Conservation (phyloP, 345 rosid species). For the Citrus hindsii region DNA sequence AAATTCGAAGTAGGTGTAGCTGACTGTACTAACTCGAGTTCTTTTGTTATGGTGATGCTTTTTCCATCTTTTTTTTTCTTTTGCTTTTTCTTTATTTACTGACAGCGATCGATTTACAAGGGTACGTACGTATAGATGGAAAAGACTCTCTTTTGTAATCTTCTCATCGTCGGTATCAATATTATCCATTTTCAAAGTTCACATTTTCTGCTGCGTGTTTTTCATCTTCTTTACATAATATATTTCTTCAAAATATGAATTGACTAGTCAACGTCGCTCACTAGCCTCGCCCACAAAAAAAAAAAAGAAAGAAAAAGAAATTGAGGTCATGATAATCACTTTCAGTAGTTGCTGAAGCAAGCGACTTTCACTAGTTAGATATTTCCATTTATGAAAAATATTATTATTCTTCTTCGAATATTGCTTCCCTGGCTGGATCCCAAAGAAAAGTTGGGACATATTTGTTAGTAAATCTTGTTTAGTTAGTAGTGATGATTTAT, state of each 20-base stretch:
- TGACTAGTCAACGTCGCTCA: background rate
- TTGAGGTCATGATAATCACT: background rate
- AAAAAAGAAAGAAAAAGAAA: too few species aligned
- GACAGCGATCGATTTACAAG: conserved; percentile 22
- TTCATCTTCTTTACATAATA: too few species aligned
- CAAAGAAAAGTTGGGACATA: too few species aligned
- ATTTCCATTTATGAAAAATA: background rate
- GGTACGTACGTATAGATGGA: conserved; percentile 4
- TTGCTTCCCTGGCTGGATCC: background rate
- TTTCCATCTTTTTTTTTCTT: background rate
- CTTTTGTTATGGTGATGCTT: background rate
- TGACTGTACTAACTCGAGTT: conserved; percentile 34
- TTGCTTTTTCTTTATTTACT: conserved; percentile 9
- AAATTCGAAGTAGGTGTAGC: conserved; percentile 18
- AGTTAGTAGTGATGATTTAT: too few species aligned
- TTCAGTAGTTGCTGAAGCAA: background rate
- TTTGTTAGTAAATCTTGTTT: too few species aligned
- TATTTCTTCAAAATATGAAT: background rate
- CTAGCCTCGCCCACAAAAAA: too few species aligned
- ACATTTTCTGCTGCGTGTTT: background rate
- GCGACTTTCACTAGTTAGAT: too few species aligned
- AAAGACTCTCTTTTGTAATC: conserved; percentile 12
- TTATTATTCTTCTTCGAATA: too few species aligned
- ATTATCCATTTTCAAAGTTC: background rate
- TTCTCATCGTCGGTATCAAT: background rate